These are phyloP conservation scores for Pezicula radicicola DNA, from an alignment of 2,329 filamentous ascomycete species.

Conservation along the genomic window DNA sequence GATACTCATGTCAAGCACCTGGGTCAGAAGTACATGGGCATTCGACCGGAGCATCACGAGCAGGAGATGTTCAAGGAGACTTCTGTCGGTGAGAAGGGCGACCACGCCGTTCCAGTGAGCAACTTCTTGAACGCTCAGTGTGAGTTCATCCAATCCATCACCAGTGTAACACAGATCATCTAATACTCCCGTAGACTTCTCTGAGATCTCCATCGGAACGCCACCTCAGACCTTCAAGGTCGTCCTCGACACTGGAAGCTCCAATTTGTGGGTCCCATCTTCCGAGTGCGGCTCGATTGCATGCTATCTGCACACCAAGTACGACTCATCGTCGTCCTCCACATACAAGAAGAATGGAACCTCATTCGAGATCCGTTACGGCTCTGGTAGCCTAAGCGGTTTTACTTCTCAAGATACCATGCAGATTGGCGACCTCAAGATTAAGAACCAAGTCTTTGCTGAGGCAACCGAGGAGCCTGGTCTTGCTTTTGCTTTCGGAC, in stretches of 20 bases:
- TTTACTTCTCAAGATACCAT: slow-evolving; percentile 89
- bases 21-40: slow-evolving; percentile 94
- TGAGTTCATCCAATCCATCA: slow-evolving; percentile 45
- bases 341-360: slow-evolving; percentile 94
- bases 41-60: slow-evolving; percentile 65
- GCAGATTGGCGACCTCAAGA: slow-evolving; percentile 81
- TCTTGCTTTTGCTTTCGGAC: slow-evolving; percentile 94
- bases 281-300: slow-evolving; percentile 89
- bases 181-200: slow-evolving; percentile 70
- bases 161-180: neutral
- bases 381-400: slow-evolving; percentile 89
- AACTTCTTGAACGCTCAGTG: slow-evolving; percentile 99
- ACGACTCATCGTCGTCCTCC: slow-evolving; percentile 85
- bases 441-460: slow-evolving; percentile 91
- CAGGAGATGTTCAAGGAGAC: slow-evolving; percentile 79
- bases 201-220: slow-evolving; percentile 88
- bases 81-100: slow-evolving; percentile 58
- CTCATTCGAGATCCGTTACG: slow-evolving; percentile 90
- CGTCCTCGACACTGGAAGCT: slow-evolving; percentile 95
- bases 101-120: slow-evolving; percentile 82
- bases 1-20: slow-evolving; percentile 78
- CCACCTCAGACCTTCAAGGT: slow-evolving; percentile 98
- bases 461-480: slow-evolving; percentile 96
- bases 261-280: slow-evolving; percentile 98
- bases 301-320: slow-evolving; percentile 96